Conservation (phyloP, 108 stramenopile species). For the Skeletonema costatum region DNA sequence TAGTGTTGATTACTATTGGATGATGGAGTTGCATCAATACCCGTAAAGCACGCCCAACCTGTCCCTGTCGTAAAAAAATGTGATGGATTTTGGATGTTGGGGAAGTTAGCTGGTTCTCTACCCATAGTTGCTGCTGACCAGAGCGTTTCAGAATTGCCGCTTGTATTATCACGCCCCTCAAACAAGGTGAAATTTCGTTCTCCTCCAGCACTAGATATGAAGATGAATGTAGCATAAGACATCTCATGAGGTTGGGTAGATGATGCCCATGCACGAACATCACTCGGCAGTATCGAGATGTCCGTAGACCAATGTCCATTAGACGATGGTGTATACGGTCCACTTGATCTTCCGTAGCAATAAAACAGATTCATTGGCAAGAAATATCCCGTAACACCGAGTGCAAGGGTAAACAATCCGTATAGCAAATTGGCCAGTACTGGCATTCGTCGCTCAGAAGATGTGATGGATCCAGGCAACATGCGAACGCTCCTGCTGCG, state of each 20-base stretch:
- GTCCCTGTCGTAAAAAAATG: background rate
- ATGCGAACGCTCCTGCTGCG: too few relatives aligned
- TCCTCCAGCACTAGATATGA: background rate
- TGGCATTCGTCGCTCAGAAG: constrained; percentile 4
- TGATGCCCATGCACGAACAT: constrained; percentile 16
- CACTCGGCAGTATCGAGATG: background rate
- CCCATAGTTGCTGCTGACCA: constrained; percentile 1
- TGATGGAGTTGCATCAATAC: background rate
- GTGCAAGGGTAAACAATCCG: constrained; percentile 15
- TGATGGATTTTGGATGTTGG: constrained; percentile 6
- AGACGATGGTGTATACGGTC: background rate
- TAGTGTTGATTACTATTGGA: background rate
- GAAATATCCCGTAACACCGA: constrained; percentile 22
- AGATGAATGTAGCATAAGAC: background rate
- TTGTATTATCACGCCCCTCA: constrained; percentile 2
- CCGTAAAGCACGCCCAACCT: constrained; percentile 16
- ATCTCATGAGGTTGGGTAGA: background rate
- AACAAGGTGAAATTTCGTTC: constrained; percentile 8
- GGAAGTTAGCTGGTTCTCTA: constrained; percentile 11
- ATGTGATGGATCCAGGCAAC: background rate
- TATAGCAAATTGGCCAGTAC: constrained; percentile 18
- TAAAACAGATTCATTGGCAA: constrained; percentile 16
- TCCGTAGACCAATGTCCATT: constrained; percentile 21
- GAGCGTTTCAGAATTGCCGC: constrained; percentile 2
- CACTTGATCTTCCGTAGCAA: background rate